Percentiles rank a stretch among this genome's conserved stretches.
Evolutionary conservation across 352 stramenopile genomes (phyloP).

Genomic region (Globisporangium alternatum): DNA sequence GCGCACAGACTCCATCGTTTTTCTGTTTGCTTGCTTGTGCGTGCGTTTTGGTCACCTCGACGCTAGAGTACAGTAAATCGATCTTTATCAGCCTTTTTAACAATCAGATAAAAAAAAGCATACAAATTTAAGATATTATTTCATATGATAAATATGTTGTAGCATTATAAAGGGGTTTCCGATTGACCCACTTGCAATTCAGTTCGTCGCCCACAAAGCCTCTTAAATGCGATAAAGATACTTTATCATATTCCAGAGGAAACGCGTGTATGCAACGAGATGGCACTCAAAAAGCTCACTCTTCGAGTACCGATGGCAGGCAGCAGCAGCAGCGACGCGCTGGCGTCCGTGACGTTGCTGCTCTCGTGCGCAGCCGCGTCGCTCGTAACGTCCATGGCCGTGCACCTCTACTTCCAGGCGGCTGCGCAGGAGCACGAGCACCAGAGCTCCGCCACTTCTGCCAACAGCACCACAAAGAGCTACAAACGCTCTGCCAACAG

Average conservation of each 20-base stretch:
- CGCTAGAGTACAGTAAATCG: not conserved
- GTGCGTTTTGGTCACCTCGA: constrained; percentile 2
- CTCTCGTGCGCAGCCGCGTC: constrained; percentile 40
- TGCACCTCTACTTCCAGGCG: constrained; percentile 37
- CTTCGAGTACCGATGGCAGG: not conserved
- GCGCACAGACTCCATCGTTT: constrained; percentile 62
- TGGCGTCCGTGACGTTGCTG: constrained; percentile 32
- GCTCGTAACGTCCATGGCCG: constrained; percentile 31
- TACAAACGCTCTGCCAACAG: not conserved
- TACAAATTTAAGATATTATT: no score
- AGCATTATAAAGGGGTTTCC: not conserved
- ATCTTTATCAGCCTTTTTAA: not conserved
- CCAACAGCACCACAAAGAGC: not conserved
- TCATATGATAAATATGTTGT: not conserved
- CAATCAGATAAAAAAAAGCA: not conserved
- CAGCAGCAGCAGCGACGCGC: not conserved
- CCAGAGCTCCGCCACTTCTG: not conserved
- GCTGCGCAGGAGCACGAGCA: not conserved
- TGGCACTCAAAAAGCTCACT: not conserved
- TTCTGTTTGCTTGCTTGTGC: not conserved
- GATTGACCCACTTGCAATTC: not conserved
- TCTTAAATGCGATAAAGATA: constrained; percentile 7
- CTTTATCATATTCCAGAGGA: constrained; percentile 11
- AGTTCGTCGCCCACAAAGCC: not conserved
- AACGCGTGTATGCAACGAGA: not conserved